Evolutionary conservation across 2,329 filamentous ascomycete genomes (phyloP).

Genomic region (Xylariales sp.): DNA sequence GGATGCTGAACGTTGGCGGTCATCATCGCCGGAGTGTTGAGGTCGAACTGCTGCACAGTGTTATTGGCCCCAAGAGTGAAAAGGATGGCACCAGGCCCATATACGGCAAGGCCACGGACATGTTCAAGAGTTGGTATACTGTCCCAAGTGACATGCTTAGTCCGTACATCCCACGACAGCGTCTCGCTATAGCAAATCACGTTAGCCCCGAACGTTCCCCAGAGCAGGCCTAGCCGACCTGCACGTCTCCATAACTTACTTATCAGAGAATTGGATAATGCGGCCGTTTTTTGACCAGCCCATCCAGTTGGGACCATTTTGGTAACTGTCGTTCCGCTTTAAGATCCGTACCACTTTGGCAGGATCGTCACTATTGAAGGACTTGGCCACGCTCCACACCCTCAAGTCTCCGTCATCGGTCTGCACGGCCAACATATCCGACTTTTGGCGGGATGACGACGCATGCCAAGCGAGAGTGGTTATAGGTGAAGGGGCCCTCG

Average conservation of each 20-base stretch:
- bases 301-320: slow-evolving; percentile 90
- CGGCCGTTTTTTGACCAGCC: slow-evolving; percentile 98
- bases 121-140: slow-evolving; percentile 85
- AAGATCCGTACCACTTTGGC: slow-evolving; percentile 91
- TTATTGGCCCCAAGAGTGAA: slow-evolving; percentile 91
- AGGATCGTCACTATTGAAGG: slow-evolving; percentile 74
- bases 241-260: slow-evolving; percentile 66
- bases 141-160: slow-evolving; percentile 95
- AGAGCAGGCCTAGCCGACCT: slow-evolving; percentile 59
- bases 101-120: slow-evolving; percentile 84
- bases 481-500: slow-evolving; percentile 85
- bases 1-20: slow-evolving; percentile 90
- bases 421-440: slow-evolving; percentile 96
- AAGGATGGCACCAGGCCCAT: slow-evolving; percentile 88
- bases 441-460: slow-evolving; percentile 94
- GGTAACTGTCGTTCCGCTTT: slow-evolving; percentile 79
- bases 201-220: slow-evolving; percentile 51
- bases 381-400: slow-evolving; percentile 96
- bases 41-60: slow-evolving; percentile 93
- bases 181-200: slow-evolving; percentile 74
- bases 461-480: slow-evolving; percentile 93
- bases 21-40: slow-evolving; percentile 83
- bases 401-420: slow-evolving; percentile 90
- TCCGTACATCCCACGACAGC: slow-evolving; percentile 95
- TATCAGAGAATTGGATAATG: slow-evolving; percentile 90